Conservation (phyloP, 345 rosid species). For the Eucalyptus microcorys region DNA sequence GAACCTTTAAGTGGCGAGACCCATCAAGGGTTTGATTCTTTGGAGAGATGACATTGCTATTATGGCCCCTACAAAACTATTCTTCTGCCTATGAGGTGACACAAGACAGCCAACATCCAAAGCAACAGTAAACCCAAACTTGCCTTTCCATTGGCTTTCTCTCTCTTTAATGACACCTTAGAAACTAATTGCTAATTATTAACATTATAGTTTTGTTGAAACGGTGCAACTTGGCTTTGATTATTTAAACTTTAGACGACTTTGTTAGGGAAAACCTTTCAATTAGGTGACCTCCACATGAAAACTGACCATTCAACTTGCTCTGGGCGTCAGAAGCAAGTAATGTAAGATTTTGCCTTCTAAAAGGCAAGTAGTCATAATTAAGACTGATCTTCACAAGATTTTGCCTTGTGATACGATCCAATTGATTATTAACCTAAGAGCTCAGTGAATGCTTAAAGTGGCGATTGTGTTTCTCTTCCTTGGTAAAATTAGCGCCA, state of each 20-base stretch:
- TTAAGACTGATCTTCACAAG: neutral
- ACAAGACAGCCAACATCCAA: neutral
- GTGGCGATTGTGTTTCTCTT: neutral
- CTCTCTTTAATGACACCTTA: neutral
- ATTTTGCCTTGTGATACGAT: neutral
- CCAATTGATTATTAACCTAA: neutral
- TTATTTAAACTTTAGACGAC: neutral
- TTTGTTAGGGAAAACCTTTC: neutral
- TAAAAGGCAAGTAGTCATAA: neutral
- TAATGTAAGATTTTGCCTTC: neutral
- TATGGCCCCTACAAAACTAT: neutral
- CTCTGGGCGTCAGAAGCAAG: neutral
- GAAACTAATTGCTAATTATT: neutral
- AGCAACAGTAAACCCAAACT: neutral
- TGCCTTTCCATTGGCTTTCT: neutral
- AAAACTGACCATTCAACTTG: neutral
- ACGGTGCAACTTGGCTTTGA: neutral
- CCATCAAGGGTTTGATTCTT: neutral
- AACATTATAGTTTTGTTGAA: neutral
- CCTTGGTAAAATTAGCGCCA: neutral
- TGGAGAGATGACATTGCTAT: neutral
- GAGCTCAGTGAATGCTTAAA: neutral
- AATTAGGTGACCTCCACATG: neutral
- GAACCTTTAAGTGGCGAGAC: neutral
- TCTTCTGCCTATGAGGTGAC: neutral